Evolutionary conservation across 2,329 filamentous ascomycete genomes (phyloP), one percentile per base, ranked within the genome.

Genomic region (Parastagonospora avenae): DNA sequence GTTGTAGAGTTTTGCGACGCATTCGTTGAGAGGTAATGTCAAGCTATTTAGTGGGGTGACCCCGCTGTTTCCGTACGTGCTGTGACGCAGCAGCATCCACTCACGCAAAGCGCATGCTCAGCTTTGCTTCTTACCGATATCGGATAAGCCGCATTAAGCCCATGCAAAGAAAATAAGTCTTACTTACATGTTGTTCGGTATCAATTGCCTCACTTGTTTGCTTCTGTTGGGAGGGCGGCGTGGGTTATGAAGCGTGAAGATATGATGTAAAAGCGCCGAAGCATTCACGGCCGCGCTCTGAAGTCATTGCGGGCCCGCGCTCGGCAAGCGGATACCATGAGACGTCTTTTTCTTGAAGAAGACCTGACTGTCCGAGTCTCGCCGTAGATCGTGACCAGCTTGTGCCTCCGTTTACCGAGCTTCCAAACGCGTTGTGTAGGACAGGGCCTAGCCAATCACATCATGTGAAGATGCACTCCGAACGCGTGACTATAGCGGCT

Each of bases 201-300:
- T 52, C 44, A 50, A 50, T 50, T 50, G 46, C 45, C 44, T 38
- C n/a, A 44, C 43, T 33, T 35, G 10, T 37, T 45, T 12, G n/a
- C 14, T 15, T 28, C 8, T 33, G 83, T 76, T 48, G 52, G 48
- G 37, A 50, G 60, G 50, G 45, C 41, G 46, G 52, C 42, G 42
- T 38, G 41, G 52, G 53, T 51, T 51, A 24, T 56, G 51, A 52
- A 29, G 40, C 19, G 41, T 12, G 35, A 33, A 15, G 16, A 10
- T 32, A 29, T 24, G n/a, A 39, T 39, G 42, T 28, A 46, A 45
- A 48, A 49, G 39, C 42, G 47, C 52, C 49, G 62, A 56, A 52
- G 63, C 57, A 38, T 64, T 67, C 66, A 68, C 67, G 68, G 70
- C 69, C 69, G 70, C 68, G 68, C 67, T 65, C 59, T 66, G 64